Base-by-base conservation (phyloP, 2,329 filamentous ascomycete genomes). In the Macrophomina pseudophaseolina region DNA sequence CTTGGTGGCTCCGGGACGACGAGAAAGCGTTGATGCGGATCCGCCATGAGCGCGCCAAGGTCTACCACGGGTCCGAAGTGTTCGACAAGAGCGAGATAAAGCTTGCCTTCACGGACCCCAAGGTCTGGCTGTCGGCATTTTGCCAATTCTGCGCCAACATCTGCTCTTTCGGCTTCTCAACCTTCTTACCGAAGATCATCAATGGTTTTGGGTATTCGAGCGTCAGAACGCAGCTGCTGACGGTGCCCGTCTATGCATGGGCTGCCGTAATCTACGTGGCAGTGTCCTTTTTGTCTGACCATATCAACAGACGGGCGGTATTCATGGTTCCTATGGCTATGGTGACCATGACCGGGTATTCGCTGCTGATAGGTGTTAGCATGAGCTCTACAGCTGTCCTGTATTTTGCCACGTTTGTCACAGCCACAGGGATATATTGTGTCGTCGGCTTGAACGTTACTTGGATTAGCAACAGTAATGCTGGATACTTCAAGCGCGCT, bases 171-270 rank as follows among this genome's bases (percentile, higher is more conserved):
- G 90, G 91, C 4, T 93, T 88, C 76, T 90, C 88, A 58, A 93
- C 90, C 0, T 94, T 94, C 74, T 79, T 94, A 51, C 91, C 91
- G 0, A 93, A 90, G 4, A 94, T 94, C 70, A 92, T 94, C 75
- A 82, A 86, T 46, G 88, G 85, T 4, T 85, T 94, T 62, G 89
- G 90, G 3, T 92, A 90, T 82, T 83, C 86, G 0, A 81, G 82
- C 0, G 86, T 90, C 0, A 83, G 91, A 72, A 86, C 92, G 6
- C 91, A 94, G 76, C 86, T 91, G 38, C 84, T 94, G 40, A 94
- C 91, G 0, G 90, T 94, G 52, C 91, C 91, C 0, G 92, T 90
- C 76, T 94, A 94, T 74, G 87, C 88, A 5, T 76, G 93, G 4
- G 91, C 91, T 3, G 91, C 91, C 0, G 82, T 89, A 6, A 86